phyloP scores from a whole-genome alignment of 2,329 filamentous ascomycete genomes.

The Bipolaris oryzae region DNA sequence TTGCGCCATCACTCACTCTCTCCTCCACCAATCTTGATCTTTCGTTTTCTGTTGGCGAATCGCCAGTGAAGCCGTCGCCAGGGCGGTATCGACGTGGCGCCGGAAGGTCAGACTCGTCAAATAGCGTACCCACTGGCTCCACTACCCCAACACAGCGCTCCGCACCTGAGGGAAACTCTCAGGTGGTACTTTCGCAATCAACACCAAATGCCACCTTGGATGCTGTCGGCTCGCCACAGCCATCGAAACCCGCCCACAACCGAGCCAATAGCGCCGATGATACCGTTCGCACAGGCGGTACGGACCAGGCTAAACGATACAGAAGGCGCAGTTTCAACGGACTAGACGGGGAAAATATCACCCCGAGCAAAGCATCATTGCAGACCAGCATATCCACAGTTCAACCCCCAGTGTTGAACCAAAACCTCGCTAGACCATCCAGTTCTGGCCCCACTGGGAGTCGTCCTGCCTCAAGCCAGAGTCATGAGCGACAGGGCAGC shows the following conservation, averaged over 20 bases:
- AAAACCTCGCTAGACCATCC: slow-evolving; percentile 32
- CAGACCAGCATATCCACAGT: slow-evolving; percentile 16
- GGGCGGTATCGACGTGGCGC: slow-evolving; percentile 81
- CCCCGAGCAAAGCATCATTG: slow-evolving; percentile 25
- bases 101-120: slow-evolving; percentile 59
- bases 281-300: slow-evolving; percentile 61
- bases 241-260: slow-evolving; percentile 56
- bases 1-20: slow-evolving; percentile 57
- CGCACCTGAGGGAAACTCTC: slow-evolving; percentile 47
- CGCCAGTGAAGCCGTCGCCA: slow-evolving; percentile 70
- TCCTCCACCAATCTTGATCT: slow-evolving; percentile 61
- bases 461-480: slow-evolving; percentile 42
- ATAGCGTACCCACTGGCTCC: slow-evolving; percentile 37
- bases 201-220: slow-evolving; percentile 63
- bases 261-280: slow-evolving; percentile 72
- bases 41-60: slow-evolving; percentile 61
- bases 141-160: slow-evolving; percentile 44
- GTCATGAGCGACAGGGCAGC: slow-evolving; percentile 48
- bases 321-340: slow-evolving; percentile 83
- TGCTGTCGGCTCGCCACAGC: slow-evolving; percentile 26
- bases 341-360: slow-evolving; percentile 51
- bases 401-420: slow-evolving; percentile 20
- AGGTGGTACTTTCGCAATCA: slow-evolving; percentile 61
- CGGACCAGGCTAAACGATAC: slow-evolving; percentile 76
- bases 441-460: slow-evolving; percentile 39